These are phyloP conservation scores for Ogataea pignaliae DNA, from an alignment of 805 yeast species.

Conservation along the genomic window DNA sequence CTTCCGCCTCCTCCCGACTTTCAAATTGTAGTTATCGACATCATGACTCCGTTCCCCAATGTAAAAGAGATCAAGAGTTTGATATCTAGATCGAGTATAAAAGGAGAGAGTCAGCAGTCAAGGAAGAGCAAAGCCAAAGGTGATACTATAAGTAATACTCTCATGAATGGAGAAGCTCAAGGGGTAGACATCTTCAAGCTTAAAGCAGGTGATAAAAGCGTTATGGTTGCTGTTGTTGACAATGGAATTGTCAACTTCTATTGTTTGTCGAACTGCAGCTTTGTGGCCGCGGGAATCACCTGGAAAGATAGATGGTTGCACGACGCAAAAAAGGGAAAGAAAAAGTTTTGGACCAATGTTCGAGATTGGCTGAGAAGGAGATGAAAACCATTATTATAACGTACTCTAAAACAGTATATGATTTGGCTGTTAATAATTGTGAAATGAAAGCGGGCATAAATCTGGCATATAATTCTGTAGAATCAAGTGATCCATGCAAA, in stretches of 20 bases:
- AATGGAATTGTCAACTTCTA: constrained; percentile 70
- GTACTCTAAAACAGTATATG: too few species aligned
- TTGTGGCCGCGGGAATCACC: constrained; percentile 27
- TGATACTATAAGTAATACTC: background rate
- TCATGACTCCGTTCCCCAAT: constrained; percentile 44
- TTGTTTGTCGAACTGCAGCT: constrained; percentile 47
- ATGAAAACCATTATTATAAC: too few species aligned
- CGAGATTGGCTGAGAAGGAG: too few species aligned
- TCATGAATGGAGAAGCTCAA: constrained; percentile 9
- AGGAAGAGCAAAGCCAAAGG: background rate
- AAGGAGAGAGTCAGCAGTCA: constrained; percentile 1
- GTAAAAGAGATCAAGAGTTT: constrained; percentile 36
- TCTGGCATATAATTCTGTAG: too few species aligned
- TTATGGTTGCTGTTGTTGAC: constrained; percentile 69
- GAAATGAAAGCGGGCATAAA: too few species aligned
- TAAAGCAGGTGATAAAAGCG: constrained; percentile 18
- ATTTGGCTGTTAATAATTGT: too few species aligned
- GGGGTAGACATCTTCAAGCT: constrained; percentile 10
- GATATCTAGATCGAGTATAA: constrained; percentile 26
- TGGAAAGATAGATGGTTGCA: constrained; percentile 26
- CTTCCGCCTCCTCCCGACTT: constrained; percentile 71
- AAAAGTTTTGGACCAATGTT: too few species aligned
- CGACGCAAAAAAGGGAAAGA: too few species aligned
- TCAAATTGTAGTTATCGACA: constrained; percentile 57
- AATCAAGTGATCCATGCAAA: too few species aligned